A percentile compares a stretch with the other conserved stretches of the same genome.
These are phyloP conservation scores for Arctostaphylos glauca DNA, from an alignment of 148 eudicot genomes.

Conservation along the genomic window DNA sequence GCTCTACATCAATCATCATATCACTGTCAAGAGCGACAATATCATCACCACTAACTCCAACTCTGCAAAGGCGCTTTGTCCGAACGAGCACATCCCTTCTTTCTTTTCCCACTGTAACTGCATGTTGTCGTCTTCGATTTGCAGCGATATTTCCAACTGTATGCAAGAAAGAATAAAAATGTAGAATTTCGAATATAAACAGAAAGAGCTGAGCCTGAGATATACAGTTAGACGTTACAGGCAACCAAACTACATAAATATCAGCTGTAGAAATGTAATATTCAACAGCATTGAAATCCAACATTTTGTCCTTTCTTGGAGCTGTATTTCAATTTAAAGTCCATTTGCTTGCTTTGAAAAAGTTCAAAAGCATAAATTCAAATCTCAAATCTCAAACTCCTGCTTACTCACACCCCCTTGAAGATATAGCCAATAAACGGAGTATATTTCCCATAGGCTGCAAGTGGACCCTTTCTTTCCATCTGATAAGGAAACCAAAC, in stretches of 20 bases:
- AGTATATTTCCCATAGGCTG: not conserved
- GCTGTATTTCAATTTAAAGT: not conserved
- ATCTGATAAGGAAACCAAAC: not conserved
- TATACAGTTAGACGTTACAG: not conserved
- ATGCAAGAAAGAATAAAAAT: not conserved
- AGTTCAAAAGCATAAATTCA: not conserved
- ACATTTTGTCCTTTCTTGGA: not conserved
- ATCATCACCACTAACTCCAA: constrained; percentile 45
- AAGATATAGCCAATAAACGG: not conserved
- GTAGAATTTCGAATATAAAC: not conserved
- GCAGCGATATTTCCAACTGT: constrained; percentile 78
- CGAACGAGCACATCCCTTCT: constrained; percentile 82
- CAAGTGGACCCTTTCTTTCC: not conserved
- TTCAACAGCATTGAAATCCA: not conserved
- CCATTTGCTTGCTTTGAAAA: not conserved
- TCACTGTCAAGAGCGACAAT: constrained; percentile 43
- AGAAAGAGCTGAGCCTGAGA: not conserved
- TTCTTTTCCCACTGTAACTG: constrained; percentile 75
- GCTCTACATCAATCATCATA: constrained; percentile 84
- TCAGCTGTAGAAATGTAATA: not conserved
- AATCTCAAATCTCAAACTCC: not conserved
- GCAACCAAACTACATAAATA: not conserved
- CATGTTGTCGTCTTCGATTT: constrained; percentile 69
- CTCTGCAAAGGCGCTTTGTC: constrained; percentile 85
- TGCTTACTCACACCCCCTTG: not conserved